phyloP scores from a whole-genome alignment of 2,329 filamentous ascomycete species.

The Trichoderma brevicompactum region DNA sequence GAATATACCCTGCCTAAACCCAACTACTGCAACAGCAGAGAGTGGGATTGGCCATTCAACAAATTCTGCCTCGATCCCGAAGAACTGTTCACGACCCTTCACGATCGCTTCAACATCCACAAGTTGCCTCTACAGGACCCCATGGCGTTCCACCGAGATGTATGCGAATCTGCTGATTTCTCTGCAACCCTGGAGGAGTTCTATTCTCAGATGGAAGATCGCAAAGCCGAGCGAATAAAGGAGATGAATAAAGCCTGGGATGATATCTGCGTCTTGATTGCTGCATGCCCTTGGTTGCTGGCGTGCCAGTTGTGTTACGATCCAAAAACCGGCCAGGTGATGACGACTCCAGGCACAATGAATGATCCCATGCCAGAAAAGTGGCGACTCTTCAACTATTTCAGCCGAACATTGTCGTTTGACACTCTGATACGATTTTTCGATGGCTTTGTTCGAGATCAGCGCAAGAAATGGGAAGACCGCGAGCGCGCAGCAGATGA shows the following conservation, averaged over 20 bases:
- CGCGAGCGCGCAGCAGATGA: background rate
- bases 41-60: constrained; percentile 3
- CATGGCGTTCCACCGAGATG: constrained; percentile 1
- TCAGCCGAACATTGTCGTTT: constrained; percentile 1
- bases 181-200: background rate
- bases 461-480: background rate
- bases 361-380: background rate
- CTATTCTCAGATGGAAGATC: background rate
- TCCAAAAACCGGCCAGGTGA: background rate
- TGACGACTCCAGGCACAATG: background rate
- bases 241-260: background rate
- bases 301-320: background rate
- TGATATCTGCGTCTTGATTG: background rate
- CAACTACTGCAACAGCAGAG: background rate
- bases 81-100: constrained; percentile 7
- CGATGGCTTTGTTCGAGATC: constrained; percentile 1
- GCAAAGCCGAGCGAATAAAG: background rate
- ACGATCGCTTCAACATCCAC: constrained; percentile 8
- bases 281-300: background rate
- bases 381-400: background rate
- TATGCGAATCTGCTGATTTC: background rate
- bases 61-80: background rate
- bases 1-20: background rate
- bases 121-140: constrained; percentile 4
- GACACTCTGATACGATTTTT: constrained; percentile 1